Conservation (phyloP, 768 basidiomycete genomes). For the Agaricus blazei region DNA sequence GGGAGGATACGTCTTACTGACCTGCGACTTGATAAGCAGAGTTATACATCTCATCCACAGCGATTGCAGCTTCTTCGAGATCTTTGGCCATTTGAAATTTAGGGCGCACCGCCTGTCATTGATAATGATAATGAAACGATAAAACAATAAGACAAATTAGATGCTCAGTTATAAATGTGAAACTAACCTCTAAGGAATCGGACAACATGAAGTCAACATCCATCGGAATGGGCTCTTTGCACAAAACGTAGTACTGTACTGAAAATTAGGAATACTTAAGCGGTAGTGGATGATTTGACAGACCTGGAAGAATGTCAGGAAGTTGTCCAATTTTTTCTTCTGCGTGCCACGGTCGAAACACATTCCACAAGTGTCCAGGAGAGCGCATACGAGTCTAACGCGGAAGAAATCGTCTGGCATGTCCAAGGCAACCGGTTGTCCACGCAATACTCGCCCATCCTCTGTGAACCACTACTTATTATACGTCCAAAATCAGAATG, state of each 20-base stretch:
- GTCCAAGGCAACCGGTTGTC: constrained; percentile 70
- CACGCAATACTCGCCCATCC: constrained; percentile 84
- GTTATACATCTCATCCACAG: constrained; percentile 88
- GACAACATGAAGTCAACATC: constrained; percentile 97
- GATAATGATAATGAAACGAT: neutral
- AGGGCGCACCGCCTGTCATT: constrained; percentile 73
- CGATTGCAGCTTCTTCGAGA: constrained; percentile 79
- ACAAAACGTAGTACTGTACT: constrained; percentile 74
- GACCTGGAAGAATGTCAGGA: constrained; percentile 92
- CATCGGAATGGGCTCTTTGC: constrained; percentile 90
- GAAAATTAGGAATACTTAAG: constrained; percentile 1
- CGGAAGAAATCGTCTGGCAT: constrained; percentile 97
- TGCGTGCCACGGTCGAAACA: constrained; percentile 95
- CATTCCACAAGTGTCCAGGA: constrained; percentile 95
- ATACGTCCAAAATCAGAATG: neutral
- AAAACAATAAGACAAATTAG: too few relatives aligned
- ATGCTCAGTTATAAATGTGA: neutral
- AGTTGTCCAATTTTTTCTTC: constrained; percentile 90
- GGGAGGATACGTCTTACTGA: constrained; percentile 25
- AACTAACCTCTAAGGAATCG: constrained; percentile 83
- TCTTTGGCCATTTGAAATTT: constrained; percentile 67
- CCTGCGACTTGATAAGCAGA: constrained; percentile 56
- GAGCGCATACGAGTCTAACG: constrained; percentile 81
- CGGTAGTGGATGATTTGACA: constrained; percentile 5
- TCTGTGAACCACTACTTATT: constrained; percentile 37